Evolutionary conservation across 345 rosid species (phyloP), one percentile per base, ranked within the genome.

Genomic region (Salix purpurea): DNA sequence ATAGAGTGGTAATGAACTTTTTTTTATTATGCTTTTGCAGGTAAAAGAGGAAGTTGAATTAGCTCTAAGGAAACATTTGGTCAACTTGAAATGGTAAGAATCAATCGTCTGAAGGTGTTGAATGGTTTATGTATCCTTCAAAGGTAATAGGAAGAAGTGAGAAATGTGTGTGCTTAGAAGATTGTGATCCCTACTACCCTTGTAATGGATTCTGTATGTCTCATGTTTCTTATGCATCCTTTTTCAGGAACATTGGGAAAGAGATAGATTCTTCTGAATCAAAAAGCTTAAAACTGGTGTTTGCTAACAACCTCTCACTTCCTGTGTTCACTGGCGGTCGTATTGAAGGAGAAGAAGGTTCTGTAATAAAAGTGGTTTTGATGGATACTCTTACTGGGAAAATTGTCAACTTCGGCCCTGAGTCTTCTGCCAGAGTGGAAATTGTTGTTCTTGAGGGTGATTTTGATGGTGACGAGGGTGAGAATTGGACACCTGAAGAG

Each of bases 301-400:
- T 96, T 82, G 76, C 86, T 74, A 91, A 86, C 77, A 85, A 73
- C 72, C 83, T 91, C 67, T 93, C 97, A 28, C 94, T 93, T 74
- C 99, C 99, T 1, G 91, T 96, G 69, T 96, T 96, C 74, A 96
- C 99, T 68, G 93, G 97, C 58, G 96, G 98, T 77, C 90, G 98
- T 61, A 84, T 96, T 68, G 99, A 96, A 77, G 97, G 95, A 72
- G 98, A 92, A 44, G 98, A 91, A 70, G 76, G 86, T 70, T 86
- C 89, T 40, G 14, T 89, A 54, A 44, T 96, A 34, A 88, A 91
- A 84, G 85, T 96, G 70, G 92, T 91, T 83, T 65, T 96, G 73
- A 39, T 93, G 54, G 99, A 96, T 78, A 78, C 83, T 67, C 84
- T 84, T 23, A 86, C 90, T 40, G 92, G 97, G 46, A 77, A 88